Conservation (phyloP, 2,329 filamentous ascomycete species). For the Aureobasidium vineae region DNA sequence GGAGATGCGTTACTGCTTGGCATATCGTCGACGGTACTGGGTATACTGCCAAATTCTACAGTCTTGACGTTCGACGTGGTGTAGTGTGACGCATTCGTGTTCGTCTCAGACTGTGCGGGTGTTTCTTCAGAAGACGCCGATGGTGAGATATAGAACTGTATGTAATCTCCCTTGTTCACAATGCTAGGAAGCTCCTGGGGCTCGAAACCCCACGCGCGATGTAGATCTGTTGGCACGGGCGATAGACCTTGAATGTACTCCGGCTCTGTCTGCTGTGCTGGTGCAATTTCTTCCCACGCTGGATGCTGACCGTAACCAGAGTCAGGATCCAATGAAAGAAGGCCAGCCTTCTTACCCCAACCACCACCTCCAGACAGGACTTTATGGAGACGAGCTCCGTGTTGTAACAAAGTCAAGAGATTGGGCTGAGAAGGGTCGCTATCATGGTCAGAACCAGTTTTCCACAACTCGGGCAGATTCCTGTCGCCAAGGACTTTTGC, state of each 20-base stretch:
- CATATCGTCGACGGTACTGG: conserved; percentile 45
- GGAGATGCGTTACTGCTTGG: conserved; percentile 27
- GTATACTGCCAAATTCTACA: conserved; percentile 44
- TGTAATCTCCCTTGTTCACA: conserved; percentile 60
- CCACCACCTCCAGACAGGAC: conserved; percentile 77
- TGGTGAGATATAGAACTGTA: conserved; percentile 61
- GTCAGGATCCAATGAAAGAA: conserved; percentile 75
- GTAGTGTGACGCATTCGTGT: conserved; percentile 4
- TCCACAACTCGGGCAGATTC: conserved; percentile 14
- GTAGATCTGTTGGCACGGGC: conserved; percentile 30
- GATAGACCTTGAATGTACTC: conserved; percentile 1
- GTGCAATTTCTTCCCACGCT: neutral
- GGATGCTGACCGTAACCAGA: conserved; percentile 36
- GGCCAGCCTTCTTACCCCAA: conserved; percentile 76
- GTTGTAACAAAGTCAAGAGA: conserved; percentile 6
- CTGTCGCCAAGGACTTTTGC: neutral
- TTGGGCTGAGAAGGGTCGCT: neutral
- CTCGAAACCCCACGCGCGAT: conserved; percentile 35
- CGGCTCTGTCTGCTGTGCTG: conserved; percentile 16
- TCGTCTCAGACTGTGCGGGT: conserved; percentile 34
- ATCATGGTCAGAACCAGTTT: neutral
- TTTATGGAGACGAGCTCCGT: conserved; percentile 46
- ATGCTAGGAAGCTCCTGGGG: conserved; percentile 50
- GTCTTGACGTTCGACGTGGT: conserved; percentile 30
- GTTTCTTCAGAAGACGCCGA: conserved; percentile 7